Percentiles rank a stretch among this genome's conserved stretches.
phyloP scores from a whole-genome alignment of 306 rosid species.

The Prinsepia uniflora region DNA sequence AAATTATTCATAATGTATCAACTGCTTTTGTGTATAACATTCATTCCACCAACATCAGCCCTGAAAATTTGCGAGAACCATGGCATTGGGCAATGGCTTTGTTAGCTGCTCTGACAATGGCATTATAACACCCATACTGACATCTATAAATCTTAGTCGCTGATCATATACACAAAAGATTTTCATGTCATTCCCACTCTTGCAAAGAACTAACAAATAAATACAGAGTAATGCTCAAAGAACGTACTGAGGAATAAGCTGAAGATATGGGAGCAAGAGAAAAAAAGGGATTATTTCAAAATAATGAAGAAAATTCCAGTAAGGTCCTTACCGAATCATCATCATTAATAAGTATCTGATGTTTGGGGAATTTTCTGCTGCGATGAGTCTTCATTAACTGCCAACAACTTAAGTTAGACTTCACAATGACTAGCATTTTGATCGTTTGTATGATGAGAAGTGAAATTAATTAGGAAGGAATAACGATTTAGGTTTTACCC shows the following conservation, averaged over 20 bases:
- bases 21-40: no score
- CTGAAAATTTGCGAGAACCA: slow-evolving; percentile 83
- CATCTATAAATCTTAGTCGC: slow-evolving; percentile 86
- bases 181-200: slow-evolving; percentile 14
- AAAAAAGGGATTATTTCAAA: slow-evolving; percentile 18
- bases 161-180: slow-evolving; percentile 35
- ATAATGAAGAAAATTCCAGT: slow-evolving; percentile 18
- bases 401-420: no score
- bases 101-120: slow-evolving; percentile 95
- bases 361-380: no score
- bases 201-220: slow-evolving; percentile 6
- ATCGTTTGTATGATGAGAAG: no score
- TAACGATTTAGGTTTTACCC: no score
- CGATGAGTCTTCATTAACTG: no score
- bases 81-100: slow-evolving; percentile 86
- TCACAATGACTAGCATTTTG: no score
- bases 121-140: slow-evolving; percentile 84
- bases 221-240: neutral
- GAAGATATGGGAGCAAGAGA: neutral
- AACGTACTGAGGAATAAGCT: neutral
- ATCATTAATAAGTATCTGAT: slow-evolving; percentile 73
- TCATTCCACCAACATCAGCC: no score
- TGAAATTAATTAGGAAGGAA: no score
- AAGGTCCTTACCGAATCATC: slow-evolving; percentile 62
- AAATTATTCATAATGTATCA: no score